Evolutionary conservation across 1,284 basidiomycete genomes (phyloP).

Genomic region (Cryptococcus sp.): DNA sequence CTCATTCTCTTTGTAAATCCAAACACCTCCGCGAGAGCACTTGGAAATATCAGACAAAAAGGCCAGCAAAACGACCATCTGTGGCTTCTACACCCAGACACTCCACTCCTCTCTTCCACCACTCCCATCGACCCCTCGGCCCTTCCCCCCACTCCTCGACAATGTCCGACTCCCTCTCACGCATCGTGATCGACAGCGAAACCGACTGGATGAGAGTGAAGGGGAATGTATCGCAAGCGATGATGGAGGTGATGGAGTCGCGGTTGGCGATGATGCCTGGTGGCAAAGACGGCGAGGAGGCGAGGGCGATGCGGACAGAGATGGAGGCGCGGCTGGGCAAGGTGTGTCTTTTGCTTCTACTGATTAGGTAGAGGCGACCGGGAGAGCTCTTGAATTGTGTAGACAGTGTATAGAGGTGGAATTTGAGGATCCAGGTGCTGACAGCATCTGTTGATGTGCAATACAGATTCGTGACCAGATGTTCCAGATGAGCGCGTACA

Average conservation of each 20-base stretch:
- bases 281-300: slow-evolving; percentile 31
- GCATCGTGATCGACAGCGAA: slow-evolving; percentile 43
- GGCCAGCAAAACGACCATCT: too few species aligned
- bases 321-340: slow-evolving; percentile 36
- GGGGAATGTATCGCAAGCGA: slow-evolving; percentile 28
- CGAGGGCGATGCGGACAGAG: slow-evolving; percentile 32
- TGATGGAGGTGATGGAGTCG: slow-evolving; percentile 30
- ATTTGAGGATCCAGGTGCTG: too few species aligned
- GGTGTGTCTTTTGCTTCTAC: slow-evolving; percentile 15
- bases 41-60: too few species aligned
- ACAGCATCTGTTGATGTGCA: neutral
- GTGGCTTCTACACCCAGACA: too few species aligned
- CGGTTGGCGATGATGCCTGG: slow-evolving; percentile 38
- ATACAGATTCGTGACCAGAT: slow-evolving; percentile 47
- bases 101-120: too few species aligned
- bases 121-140: neutral
- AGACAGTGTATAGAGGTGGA: too few species aligned
- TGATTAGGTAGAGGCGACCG: neutral
- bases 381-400: neutral
- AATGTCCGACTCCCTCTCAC: slow-evolving; percentile 25
- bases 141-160: slow-evolving; percentile 10
- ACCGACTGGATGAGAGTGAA: slow-evolving; percentile 43
- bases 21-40: too few species aligned
- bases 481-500: slow-evolving; percentile 63
- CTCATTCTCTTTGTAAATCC: too few species aligned